A percentile compares a stretch with the other conserved stretches of the same genome.
These are phyloP conservation scores for Penicillium bovifimosum DNA, from an alignment of 495 filamentous ascomycete genomes.

Conservation along the genomic window DNA sequence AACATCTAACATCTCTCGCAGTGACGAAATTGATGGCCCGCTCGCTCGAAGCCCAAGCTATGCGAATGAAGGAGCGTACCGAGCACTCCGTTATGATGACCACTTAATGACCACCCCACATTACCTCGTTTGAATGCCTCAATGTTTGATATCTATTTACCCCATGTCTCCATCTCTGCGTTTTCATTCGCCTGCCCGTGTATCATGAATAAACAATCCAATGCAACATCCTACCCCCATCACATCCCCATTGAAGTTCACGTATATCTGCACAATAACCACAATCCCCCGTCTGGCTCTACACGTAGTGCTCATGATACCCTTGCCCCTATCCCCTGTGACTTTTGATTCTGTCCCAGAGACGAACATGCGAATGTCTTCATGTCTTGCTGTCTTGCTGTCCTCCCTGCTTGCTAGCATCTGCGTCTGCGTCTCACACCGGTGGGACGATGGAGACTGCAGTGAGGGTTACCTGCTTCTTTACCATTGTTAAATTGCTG, in stretches of 20 bases:
- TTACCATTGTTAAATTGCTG: background rate
- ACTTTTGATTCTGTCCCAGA: slow-evolving; percentile 18
- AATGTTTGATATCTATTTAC: slow-evolving; percentile 3
- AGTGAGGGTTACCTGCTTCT: background rate
- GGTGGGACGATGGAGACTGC: slow-evolving; percentile 3
- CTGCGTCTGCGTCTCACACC: background rate
- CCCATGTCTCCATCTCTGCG: slow-evolving; percentile 1
- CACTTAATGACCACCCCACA: slow-evolving; percentile 24
- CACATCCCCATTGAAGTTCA: background rate
- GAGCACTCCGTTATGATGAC: slow-evolving; percentile 55
- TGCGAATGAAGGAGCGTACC: slow-evolving; percentile 68
- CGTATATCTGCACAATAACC: slow-evolving; percentile 2
- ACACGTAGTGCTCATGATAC: slow-evolving; percentile 3
- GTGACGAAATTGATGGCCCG: slow-evolving; percentile 86
- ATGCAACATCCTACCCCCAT: background rate
- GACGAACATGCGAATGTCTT: slow-evolving; percentile 18
- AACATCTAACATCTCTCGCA: slow-evolving; percentile 23
- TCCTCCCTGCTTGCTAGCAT: slow-evolving; percentile 3
- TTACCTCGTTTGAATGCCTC: slow-evolving; percentile 3
- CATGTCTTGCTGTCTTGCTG: slow-evolving; percentile 1
- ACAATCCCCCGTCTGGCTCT: slow-evolving; percentile 1
- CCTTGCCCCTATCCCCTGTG: background rate
- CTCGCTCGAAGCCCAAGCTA: slow-evolving; percentile 79
- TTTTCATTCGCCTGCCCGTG: slow-evolving; percentile 2
- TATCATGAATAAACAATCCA: slow-evolving; percentile 13